Evolutionary conservation across 208 protist genomes (phyloP).

Genomic region (Leptomonas pyrrhocoris): DNA sequence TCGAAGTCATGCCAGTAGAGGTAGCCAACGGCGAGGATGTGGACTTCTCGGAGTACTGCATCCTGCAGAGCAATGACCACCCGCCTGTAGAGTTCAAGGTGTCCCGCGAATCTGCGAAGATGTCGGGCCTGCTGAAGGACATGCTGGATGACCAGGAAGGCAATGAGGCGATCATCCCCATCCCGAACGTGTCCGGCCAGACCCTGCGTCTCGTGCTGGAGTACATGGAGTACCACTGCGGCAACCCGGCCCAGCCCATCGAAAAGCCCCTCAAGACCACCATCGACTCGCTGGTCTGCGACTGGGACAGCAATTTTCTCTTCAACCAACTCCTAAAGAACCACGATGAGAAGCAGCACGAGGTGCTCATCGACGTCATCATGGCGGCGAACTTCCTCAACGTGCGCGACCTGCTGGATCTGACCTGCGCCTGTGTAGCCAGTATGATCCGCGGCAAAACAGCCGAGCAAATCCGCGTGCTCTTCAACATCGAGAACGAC

Average conservation of each 20-base stretch:
- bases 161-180: slow-evolving; percentile 85
- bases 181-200: slow-evolving; percentile 91
- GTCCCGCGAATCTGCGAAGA: slow-evolving; percentile 79
- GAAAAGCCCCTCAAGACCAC: slow-evolving; percentile 89
- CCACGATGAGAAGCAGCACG: slow-evolving; percentile 82
- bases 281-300: slow-evolving; percentile 84
- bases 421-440: slow-evolving; percentile 94
- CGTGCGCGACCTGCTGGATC: slow-evolving; percentile 92
- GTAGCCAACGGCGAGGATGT: slow-evolving; percentile 52
- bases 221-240: slow-evolving; percentile 94
- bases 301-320: slow-evolving; percentile 90
- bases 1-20: slow-evolving; percentile 60
- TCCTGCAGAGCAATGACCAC: slow-evolving; percentile 89
- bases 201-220: slow-evolving; percentile 91
- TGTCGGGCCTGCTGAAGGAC: slow-evolving; percentile 89
- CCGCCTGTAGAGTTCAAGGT: slow-evolving; percentile 86
- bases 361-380: slow-evolving; percentile 93
- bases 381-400: slow-evolving; percentile 96
- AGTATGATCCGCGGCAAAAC: slow-evolving; percentile 95
- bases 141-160: slow-evolving; percentile 90
- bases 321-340: slow-evolving; percentile 85
- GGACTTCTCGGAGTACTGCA: slow-evolving; percentile 86
- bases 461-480: slow-evolving; percentile 91
- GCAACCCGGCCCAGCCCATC: slow-evolving; percentile 78
- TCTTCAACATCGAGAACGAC: slow-evolving; percentile 97